phyloP scores from a whole-genome alignment of 495 filamentous ascomycete species.

The Chaetomium tenue region DNA sequence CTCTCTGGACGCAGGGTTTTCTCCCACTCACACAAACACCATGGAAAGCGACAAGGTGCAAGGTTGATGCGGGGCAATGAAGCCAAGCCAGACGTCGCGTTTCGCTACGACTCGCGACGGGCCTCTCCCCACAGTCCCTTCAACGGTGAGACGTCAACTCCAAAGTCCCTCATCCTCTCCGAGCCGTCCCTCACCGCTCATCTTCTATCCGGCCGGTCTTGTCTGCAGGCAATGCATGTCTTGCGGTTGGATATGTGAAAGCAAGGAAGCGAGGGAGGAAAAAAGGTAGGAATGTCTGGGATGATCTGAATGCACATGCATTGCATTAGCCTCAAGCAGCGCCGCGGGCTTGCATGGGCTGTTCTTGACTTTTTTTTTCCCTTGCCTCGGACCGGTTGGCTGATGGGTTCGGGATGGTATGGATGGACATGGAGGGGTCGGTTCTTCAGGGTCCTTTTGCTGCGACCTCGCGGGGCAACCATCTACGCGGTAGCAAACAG shows the following conservation, averaged over 20 bases:
- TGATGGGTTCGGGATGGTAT: too few relatives aligned
- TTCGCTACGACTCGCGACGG: not conserved
- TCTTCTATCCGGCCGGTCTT: not conserved
- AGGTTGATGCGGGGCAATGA: constrained; percentile 7
- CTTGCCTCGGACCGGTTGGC: not conserved
- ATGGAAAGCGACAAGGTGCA: too few relatives aligned
- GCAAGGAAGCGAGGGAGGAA: not conserved
- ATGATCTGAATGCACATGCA: constrained; percentile 15
- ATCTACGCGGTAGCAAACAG: not conserved
- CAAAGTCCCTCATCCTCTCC: not conserved
- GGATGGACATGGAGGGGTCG: not conserved
- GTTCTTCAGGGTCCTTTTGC: constrained; percentile 12
- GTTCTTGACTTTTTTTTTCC: not conserved
- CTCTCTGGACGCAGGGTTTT: constrained; percentile 15
- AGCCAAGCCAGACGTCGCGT: not conserved
- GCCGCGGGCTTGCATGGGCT: constrained; percentile 13
- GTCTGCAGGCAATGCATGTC: constrained; percentile 9
- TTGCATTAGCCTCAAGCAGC: constrained; percentile 16
- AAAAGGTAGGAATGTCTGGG: not conserved
- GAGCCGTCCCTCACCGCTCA: constrained; percentile 10
- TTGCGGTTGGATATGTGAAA: not conserved
- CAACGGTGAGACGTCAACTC: not conserved
- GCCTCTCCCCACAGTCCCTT: not conserved
- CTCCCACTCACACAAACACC: not conserved
- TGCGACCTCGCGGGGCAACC: constrained; percentile 9